Base-by-base conservation (phyloP, 768 basidiomycete genomes). In the Amanita jacksonii region DNA sequence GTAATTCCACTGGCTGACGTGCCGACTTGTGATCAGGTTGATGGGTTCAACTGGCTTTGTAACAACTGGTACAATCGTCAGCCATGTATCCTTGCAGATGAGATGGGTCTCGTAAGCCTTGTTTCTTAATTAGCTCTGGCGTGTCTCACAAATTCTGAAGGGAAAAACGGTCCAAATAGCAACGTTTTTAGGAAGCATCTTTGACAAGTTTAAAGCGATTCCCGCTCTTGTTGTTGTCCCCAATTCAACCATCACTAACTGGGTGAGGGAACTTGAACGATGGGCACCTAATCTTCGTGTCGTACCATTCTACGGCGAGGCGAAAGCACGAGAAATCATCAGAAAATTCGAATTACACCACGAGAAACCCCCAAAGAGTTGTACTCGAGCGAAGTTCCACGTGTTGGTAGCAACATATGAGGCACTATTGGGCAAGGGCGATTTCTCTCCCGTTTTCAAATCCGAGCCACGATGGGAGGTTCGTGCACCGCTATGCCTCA, bases 381-480 rank as follows among this genome's bases (percentile, higher is more conserved):
- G 63, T 15, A 77, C 70, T 12, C 69, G 70, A 18, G 70, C 76
- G 19, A 86, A 79, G 57, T 91, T 81, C 35, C 92, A 99, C 58
- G 85, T 97, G 35, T 78, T 98, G 8, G 68, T 99, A 40, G 88
- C 91, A 0, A 97, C 96, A 0, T 97, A 94, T 56, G 93, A 97
- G 53, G 74, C 79, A n/a, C 62, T 94, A 40, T 77, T 75, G 5
- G 78, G 71, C 46, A 56, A 65, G 8, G 80, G 72, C 52, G 89
- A 92, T 44, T 87, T 87, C 50, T 60, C 66, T 3, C 49, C 74
- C 1, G 75, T 92, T 13, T 94, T 98, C 72, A 86, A 79, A 55
- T 71, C 61, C 23, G 76, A 85, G n/a, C 79, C 79, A 19, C 74
- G 92, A 45, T 99, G 94, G 94, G 94, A 98, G 64, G 74, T 72